These are phyloP conservation scores for Quercus mongolica DNA, from an alignment of 306 rosid species.

Conservation along the genomic window DNA sequence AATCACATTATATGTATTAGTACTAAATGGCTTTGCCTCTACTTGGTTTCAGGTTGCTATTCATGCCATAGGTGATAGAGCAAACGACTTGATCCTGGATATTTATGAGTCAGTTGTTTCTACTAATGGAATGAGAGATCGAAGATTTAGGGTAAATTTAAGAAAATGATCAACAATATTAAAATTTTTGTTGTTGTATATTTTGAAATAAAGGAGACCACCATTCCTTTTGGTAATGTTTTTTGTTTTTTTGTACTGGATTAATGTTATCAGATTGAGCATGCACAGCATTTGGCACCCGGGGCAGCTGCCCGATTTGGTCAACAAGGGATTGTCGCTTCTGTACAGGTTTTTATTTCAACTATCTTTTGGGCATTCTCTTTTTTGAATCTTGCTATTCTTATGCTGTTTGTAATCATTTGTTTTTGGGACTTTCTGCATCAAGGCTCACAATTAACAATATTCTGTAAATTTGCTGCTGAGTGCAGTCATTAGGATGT, in stretches of 20 bases:
- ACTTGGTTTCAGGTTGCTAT: conserved; percentile 67
- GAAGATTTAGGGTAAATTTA: conserved; percentile 71
- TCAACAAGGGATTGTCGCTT: conserved; percentile 61
- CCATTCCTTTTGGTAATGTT: not conserved
- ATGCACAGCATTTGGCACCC: conserved; percentile 81
- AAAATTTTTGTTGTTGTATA: not conserved
- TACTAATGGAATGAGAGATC: conserved; percentile 65
- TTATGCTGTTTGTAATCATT: not conserved
- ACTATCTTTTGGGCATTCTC: conserved; percentile 10
- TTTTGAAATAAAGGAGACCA: not conserved
- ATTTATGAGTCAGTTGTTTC: conserved; percentile 54
- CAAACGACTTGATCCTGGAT: conserved; percentile 76
- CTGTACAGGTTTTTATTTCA: conserved; percentile 59
- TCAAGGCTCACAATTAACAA: not conserved
- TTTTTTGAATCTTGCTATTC: conserved; percentile 3
- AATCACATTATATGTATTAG: conserved; percentile 1
- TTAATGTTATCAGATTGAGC: conserved; percentile 71
- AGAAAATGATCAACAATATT: not conserved
- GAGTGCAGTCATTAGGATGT: not conserved
- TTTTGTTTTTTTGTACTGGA: conserved; percentile 3
- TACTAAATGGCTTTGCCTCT: conserved; percentile 14
- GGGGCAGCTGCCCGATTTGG: conserved; percentile 60
- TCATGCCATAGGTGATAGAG: conserved; percentile 89
- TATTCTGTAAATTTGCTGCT: not conserved
- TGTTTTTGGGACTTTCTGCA: not conserved